phyloP scores from a whole-genome alignment of 768 basidiomycete genomes.

The Boletellus emodensis region DNA sequence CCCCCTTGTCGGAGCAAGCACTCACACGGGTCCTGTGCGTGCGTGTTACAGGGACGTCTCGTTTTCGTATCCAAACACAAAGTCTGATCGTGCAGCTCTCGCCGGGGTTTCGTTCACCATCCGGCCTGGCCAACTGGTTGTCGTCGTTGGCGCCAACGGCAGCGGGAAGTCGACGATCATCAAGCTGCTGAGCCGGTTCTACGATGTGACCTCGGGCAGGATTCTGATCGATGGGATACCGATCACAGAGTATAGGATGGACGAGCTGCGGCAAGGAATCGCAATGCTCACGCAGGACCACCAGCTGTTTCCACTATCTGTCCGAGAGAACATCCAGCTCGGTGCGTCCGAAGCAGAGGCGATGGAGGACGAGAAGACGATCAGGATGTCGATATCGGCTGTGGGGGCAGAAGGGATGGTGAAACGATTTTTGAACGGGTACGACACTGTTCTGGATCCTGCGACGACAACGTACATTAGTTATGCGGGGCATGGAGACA shows the following conservation, averaged over 20 bases:
- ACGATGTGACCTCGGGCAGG: conserved; percentile 32
- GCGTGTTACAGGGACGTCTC: conserved; percentile 41
- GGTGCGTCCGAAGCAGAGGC: conserved; percentile 20
- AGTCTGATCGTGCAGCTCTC: conserved; percentile 21
- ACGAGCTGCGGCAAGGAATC: conserved; percentile 35
- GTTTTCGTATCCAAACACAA: conserved; percentile 49
- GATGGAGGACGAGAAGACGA: conserved; percentile 11
- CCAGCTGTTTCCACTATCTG: conserved; percentile 33
- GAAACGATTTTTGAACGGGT: conserved; percentile 34
- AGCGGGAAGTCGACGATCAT: conserved; percentile 37
- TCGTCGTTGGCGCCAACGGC: conserved; percentile 34
- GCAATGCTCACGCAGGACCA: conserved; percentile 43
- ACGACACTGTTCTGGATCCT: conserved; percentile 39
- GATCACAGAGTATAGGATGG: conserved; percentile 29
- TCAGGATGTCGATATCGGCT: conserved; percentile 24
- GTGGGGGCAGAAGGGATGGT: conserved; percentile 43
- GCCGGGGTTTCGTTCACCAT: conserved; percentile 29
- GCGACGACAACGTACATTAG: conserved; percentile 28
- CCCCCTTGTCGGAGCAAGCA: too few relatives aligned
- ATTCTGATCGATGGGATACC: conserved; percentile 38
- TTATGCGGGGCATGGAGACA: conserved; percentile 12
- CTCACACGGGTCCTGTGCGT: neutral
- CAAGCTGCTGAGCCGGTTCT: conserved; percentile 37
- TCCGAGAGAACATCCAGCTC: conserved; percentile 40
- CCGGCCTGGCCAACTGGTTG: conserved; percentile 30